Base-by-base conservation (phyloP, 495 filamentous ascomycete species). In the Penicillium cinerascens region DNA sequence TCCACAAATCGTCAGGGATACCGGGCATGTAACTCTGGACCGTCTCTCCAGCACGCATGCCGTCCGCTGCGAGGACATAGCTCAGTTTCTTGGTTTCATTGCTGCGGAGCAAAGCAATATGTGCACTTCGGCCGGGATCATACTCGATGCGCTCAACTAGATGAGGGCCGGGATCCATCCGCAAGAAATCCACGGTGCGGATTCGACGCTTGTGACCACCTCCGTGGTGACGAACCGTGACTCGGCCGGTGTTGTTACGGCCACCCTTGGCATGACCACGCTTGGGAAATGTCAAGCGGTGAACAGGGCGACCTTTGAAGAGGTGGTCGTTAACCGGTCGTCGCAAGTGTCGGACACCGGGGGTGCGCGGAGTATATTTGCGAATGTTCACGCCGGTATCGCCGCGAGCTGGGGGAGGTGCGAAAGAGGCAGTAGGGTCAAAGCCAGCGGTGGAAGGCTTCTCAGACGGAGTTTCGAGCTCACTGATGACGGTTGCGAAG, bases 281-380 rank as follows among this genome's bases (percentile, higher is more conserved):
- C 71, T 96, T 95, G 36, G 89, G 79, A 59, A 88, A 89, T 2
- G 93, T 98, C 65, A 98, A 78, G 39, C 84, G 84, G 10, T 87
- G 77, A 55, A 86, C 84, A 0, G 95, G 90, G 37, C 91, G 80
- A 42, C 91, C 92, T 75, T 95, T 96, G 86, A 87, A 97, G 26
- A 98, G 77, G 68, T 97, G 95, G 56, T 97, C 93, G 71, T 96
- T 96, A 65, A 97, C 85, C 9, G 93, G 90, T 16, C 93, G 80
- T 53, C 83, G 86, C 49, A 98, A 76, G 79, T 98, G 95, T 52
- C 93, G 86, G 37, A 96, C 64, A 81, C 93, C 95, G 37, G 93
- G 93, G 9, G 95, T 98, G 46, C 89, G 87, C 35, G 93, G 93
- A 69, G 90, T 97, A 66, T 98, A 98, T 36, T 85, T 92, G 54